A percentile compares a stretch with the other conserved stretches of the same genome.
These are phyloP conservation scores for Phyllosticta citriasiana DNA, from an alignment of 2,329 filamentous ascomycete species.

Conservation along the genomic window DNA sequence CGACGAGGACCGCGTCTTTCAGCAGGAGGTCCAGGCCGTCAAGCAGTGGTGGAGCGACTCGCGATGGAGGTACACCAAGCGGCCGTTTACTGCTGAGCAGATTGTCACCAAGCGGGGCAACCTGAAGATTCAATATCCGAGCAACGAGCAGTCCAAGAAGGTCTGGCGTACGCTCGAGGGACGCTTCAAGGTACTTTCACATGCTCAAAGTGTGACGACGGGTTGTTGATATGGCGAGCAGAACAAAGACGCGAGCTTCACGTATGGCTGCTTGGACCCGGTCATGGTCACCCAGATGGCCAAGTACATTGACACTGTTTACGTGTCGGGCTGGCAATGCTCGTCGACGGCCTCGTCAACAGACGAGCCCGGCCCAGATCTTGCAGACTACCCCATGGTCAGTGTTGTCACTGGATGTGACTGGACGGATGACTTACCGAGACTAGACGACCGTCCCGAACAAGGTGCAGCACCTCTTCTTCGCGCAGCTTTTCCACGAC, in stretches of 20 bases:
- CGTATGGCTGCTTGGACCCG: slow-evolving; percentile 93
- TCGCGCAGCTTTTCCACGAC: slow-evolving; percentile 98
- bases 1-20: slow-evolving; percentile 64
- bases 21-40: slow-evolving; percentile 74
- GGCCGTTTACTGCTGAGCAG: slow-evolving; percentile 90
- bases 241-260: slow-evolving; percentile 80
- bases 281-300: slow-evolving; percentile 99
- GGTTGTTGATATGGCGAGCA: slow-evolving; percentile 28
- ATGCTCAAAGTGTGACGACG: neutral
- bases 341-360: slow-evolving; percentile 92
- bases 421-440: neutral
- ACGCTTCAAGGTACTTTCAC: slow-evolving; percentile 61
- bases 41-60: slow-evolving; percentile 92
- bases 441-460: slow-evolving; percentile 87
- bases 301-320: slow-evolving; percentile 96
- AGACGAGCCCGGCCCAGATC: slow-evolving; percentile 92
- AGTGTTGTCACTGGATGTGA: slow-evolving; percentile 5
- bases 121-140: slow-evolving; percentile 82
- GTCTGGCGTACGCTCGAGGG: slow-evolving; percentile 82
- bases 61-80: slow-evolving; percentile 85
- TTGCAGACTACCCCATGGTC: slow-evolving; percentile 80
- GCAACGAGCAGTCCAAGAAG: slow-evolving; percentile 85
- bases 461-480: slow-evolving; percentile 95
- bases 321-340: slow-evolving; percentile 98
- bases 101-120: slow-evolving; percentile 93